Evolutionary conservation across 2,329 filamentous ascomycete species (phyloP).

Genomic region (Ceratocystis smalleyi): DNA sequence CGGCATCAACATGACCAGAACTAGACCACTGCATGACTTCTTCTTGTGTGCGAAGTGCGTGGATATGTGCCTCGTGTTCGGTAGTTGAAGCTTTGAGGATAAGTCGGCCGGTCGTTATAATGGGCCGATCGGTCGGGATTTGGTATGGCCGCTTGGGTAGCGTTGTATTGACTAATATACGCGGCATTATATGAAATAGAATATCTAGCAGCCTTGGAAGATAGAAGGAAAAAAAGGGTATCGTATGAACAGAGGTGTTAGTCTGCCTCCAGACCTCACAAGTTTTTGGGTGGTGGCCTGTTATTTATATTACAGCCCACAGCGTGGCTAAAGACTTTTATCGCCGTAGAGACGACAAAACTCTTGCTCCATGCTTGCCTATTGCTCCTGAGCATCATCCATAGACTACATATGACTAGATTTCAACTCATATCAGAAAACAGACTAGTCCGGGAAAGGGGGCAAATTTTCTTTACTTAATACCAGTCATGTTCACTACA

Average conservation of each 20-base stretch:
- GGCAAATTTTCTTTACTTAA: no score
- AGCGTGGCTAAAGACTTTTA: background rate
- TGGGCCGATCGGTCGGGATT: constrained; percentile 25
- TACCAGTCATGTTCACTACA: no score
- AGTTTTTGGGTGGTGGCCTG: background rate
- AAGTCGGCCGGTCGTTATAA: constrained; percentile 38
- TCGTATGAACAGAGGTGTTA: background rate
- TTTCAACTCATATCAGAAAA: no score
- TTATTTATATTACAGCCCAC: background rate
- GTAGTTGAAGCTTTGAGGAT: constrained; percentile 35
- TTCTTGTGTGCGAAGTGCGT: constrained; percentile 38
- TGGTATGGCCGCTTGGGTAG: constrained; percentile 31
- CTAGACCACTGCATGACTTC: constrained; percentile 48
- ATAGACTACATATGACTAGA: no score
- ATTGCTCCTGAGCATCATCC: background rate
- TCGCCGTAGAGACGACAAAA: background rate
- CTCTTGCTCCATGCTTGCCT: background rate
- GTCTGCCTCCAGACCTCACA: background rate
- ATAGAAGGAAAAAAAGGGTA: background rate
- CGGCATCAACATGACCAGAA: constrained; percentile 28
- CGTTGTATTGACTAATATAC: constrained; percentile 33
- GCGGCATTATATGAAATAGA: constrained; percentile 15
- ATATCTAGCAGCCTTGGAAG: background rate
- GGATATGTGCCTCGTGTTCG: constrained; percentile 35
- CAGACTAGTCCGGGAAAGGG: no score